A percentile compares a stretch with the other conserved stretches of the same genome.
These are phyloP conservation scores for Pneumocystis wakefieldiae DNA, from an alignment of 1,139 yeast genomes.

Conservation along the genomic window DNA sequence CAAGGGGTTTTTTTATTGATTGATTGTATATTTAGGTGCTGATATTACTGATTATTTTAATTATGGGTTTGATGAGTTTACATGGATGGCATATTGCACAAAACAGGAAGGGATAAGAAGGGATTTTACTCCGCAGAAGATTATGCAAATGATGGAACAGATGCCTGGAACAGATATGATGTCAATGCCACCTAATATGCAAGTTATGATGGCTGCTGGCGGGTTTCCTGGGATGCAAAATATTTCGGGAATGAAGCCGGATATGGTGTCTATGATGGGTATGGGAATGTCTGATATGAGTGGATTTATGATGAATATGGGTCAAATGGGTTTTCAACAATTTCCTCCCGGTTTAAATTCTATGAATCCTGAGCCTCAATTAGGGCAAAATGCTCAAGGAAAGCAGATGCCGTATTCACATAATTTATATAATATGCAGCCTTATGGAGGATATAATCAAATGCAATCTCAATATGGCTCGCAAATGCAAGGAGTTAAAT, in stretches of 20 bases:
- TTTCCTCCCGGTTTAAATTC: not conserved
- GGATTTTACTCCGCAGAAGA: constrained; percentile 49
- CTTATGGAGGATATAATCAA: not conserved
- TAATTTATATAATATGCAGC: not conserved
- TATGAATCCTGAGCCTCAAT: not conserved
- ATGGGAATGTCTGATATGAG: constrained; percentile 1
- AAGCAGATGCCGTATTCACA: constrained; percentile 5
- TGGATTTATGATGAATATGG: constrained; percentile 2
- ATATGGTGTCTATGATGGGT: not conserved
- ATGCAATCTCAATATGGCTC: not conserved
- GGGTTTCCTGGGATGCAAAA: constrained; percentile 6
- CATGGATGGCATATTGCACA: constrained; percentile 87
- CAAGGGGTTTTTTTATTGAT: not conserved
- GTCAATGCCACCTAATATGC: constrained; percentile 9
- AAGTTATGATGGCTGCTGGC: constrained; percentile 2
- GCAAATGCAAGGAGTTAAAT: not conserved
- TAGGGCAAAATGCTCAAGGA: constrained; percentile 17
- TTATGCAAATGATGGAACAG: constrained; percentile 19
- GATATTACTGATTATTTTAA: constrained; percentile 88
- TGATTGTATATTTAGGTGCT: constrained; percentile 38
- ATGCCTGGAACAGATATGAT: not conserved
- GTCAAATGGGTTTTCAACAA: not conserved
- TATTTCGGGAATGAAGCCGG: constrained; percentile 10
- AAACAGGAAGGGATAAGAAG: constrained; percentile 74
- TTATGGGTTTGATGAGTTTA: constrained; percentile 88